These are phyloP conservation scores for Alternaria gansuensis DNA, from an alignment of 2,329 filamentous ascomycete species.

Conservation along the genomic window DNA sequence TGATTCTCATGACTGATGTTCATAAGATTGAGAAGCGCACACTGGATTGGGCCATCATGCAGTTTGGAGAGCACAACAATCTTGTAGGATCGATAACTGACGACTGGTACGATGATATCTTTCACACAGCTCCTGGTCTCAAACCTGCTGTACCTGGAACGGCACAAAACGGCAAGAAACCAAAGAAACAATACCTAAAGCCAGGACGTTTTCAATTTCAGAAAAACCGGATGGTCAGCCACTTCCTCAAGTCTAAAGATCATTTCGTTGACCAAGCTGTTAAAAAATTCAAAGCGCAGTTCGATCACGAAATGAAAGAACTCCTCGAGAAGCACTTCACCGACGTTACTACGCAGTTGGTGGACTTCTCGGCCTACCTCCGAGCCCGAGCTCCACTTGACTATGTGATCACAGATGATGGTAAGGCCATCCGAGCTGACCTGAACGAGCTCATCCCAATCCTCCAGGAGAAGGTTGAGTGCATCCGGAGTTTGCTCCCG, in stretches of 20 bases:
- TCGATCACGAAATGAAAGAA: slow-evolving; percentile 62
- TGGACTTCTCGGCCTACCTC: slow-evolving; percentile 8
- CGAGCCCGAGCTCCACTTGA: slow-evolving; percentile 13
- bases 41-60: slow-evolving; percentile 20
- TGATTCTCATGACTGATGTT: slow-evolving; percentile 15
- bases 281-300: slow-evolving; percentile 18
- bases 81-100: slow-evolving; percentile 28
- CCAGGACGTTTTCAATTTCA: slow-evolving; percentile 25
- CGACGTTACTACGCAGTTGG: slow-evolving; percentile 9
- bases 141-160: slow-evolving; percentile 8
- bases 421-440: slow-evolving; percentile 12
- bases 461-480: slow-evolving; percentile 6
- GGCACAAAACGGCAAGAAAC: slow-evolving; percentile 7
- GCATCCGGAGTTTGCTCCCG: not conserved
- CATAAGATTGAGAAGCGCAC: not conserved
- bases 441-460: slow-evolving; percentile 10
- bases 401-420: slow-evolving; percentile 14
- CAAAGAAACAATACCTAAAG: slow-evolving; percentile 18
- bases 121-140: slow-evolving; percentile 12
- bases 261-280: slow-evolving; percentile 28
- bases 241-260: slow-evolving; percentile 12
- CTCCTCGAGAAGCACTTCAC: slow-evolving; percentile 15
- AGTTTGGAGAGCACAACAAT: slow-evolving; percentile 23
- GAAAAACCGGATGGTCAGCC: slow-evolving; percentile 14
- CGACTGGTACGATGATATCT: slow-evolving; percentile 25